These are phyloP conservation scores for Fonsecaea pedrosoi DNA, from an alignment of 2,329 filamentous ascomycete species.

Conservation along the genomic window DNA sequence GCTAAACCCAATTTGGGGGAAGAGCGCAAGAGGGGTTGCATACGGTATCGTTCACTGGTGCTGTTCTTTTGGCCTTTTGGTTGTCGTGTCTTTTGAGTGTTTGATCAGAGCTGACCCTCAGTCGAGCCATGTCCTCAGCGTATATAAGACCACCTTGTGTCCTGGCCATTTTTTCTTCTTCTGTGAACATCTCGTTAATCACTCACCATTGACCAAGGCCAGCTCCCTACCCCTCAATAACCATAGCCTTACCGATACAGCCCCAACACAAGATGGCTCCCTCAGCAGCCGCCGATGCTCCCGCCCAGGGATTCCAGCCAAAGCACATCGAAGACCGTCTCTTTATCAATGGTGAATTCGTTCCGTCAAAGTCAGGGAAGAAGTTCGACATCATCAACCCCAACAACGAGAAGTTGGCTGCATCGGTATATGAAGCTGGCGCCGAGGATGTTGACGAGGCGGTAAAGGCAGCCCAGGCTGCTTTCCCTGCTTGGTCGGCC, in stretches of 20 bases:
- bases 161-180: not conserved
- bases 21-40: not conserved
- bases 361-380: constrained; percentile 43
- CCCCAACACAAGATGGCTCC: constrained; percentile 16
- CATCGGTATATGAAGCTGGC: constrained; percentile 43
- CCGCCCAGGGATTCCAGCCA: constrained; percentile 25
- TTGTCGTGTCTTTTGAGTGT: not conserved
- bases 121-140: not conserved
- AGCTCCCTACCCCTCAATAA: not conserved
- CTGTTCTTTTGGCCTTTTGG: not conserved
- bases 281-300: constrained; percentile 20
- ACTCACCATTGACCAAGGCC: constrained; percentile 2
- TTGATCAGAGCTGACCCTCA: constrained; percentile 1
- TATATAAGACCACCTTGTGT: constrained; percentile 8
- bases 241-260: not conserved
- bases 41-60: not conserved
- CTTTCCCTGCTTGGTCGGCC: constrained; percentile 53
- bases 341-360: constrained; percentile 48
- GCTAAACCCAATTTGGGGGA: too few species aligned
- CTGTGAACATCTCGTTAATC: not conserved
- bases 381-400: constrained; percentile 47
- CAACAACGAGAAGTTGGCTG: constrained; percentile 43
- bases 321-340: constrained; percentile 42
- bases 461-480: constrained; percentile 43
- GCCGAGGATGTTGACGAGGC: constrained; percentile 46